These are phyloP conservation scores for Capsicum chinense DNA, from an alignment of 257 asterid genomes.

Conservation along the genomic window DNA sequence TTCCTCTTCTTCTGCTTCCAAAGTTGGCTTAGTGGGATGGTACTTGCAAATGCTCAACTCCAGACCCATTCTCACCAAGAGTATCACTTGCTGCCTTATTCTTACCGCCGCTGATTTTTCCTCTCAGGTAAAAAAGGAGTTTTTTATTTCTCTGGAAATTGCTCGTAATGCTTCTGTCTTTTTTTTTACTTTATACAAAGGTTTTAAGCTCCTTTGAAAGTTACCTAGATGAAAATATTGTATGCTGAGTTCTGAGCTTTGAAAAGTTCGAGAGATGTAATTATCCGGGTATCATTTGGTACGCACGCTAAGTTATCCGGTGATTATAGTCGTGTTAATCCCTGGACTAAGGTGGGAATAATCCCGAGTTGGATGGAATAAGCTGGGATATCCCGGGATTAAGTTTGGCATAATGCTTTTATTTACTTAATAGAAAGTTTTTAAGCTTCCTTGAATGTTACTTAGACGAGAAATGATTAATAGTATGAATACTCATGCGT, in stretches of 20 bases:
- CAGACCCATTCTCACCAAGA: slow-evolving; percentile 78
- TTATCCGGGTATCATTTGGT: no score
- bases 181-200: neutral
- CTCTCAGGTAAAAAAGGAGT: slow-evolving; percentile 63
- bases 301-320: no score
- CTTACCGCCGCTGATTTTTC: slow-evolving; percentile 83
- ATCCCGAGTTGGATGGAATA: no score
- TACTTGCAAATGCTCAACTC: slow-evolving; percentile 61
- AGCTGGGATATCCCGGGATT: no score
- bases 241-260: neutral
- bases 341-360: no score
- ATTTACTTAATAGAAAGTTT: no score
- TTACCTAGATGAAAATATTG: neutral
- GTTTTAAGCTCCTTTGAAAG: neutral
- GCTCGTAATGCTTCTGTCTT: neutral
- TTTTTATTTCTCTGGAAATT: neutral
- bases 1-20: slow-evolving; percentile 44
- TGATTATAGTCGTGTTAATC: no score
- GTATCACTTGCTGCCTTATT: slow-evolving; percentile 70
- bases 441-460: no score
- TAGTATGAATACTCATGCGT: no score
- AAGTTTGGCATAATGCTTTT: no score
- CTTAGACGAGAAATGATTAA: no score
- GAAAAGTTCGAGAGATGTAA: neutral
- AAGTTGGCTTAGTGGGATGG: slow-evolving; percentile 63